phyloP scores from a whole-genome alignment of 306 rosid genomes.

The Albizia julibrissin region DNA sequence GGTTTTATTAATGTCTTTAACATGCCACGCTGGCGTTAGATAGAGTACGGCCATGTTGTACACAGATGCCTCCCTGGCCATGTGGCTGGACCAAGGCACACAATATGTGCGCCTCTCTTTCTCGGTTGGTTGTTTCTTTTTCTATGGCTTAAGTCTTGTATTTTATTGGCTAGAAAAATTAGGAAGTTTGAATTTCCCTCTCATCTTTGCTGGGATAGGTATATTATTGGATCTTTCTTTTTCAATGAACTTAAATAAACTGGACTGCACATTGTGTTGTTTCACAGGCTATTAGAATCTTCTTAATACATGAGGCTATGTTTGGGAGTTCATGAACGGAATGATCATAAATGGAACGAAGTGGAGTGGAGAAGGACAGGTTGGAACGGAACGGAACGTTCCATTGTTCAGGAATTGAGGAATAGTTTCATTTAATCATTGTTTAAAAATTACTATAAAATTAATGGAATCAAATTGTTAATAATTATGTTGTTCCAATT shows the following conservation, averaged over 20 bases:
- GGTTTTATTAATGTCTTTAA: background rate
- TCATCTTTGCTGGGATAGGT: background rate
- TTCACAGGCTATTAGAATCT: background rate
- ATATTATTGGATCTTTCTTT: background rate
- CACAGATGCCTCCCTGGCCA: background rate
- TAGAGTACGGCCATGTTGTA: background rate
- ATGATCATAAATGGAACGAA: background rate
- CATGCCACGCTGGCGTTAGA: background rate
- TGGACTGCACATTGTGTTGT: background rate
- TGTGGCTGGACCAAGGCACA: background rate
- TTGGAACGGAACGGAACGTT: background rate
- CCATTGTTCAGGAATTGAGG: background rate
- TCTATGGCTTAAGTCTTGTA: background rate
- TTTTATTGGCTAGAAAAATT: background rate
- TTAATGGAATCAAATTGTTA: background rate
- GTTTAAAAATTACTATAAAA: background rate
- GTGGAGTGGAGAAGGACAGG: background rate
- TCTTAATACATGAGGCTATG: background rate
- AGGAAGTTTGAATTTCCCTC: background rate
- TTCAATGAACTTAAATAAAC: background rate
- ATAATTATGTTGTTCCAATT: background rate
- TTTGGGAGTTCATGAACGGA: background rate
- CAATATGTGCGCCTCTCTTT: background rate
- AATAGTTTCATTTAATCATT: background rate
- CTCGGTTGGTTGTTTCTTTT: background rate